phyloP scores from a whole-genome alignment of 1,284 basidiomycete genomes.

The Naganishia liquefaciens region DNA sequence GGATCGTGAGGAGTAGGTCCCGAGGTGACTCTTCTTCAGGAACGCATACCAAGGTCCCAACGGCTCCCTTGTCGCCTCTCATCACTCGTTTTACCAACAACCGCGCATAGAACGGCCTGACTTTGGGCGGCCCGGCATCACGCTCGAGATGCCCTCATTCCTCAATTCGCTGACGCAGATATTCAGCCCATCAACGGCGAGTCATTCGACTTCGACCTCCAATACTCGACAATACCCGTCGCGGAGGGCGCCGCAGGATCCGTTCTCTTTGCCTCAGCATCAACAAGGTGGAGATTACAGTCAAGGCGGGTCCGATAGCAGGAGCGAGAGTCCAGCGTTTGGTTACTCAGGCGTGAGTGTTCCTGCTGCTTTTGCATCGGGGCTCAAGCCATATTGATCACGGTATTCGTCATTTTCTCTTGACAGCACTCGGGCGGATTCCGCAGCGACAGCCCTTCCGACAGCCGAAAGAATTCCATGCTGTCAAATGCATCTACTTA shows the following conservation, averaged over 20 bases:
- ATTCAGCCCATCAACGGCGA: conserved; percentile 19
- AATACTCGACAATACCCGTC: conserved; percentile 12
- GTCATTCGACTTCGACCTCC: background rate
- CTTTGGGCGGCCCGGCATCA: background rate
- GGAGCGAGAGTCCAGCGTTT: conserved; percentile 22
- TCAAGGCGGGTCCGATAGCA: conserved; percentile 5
- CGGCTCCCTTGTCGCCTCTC: background rate
- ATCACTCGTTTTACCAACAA: too few species aligned
- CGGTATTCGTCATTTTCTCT: too few species aligned
- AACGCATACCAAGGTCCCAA: background rate
- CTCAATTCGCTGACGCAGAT: conserved; percentile 22
- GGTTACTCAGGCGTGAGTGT: conserved; percentile 9
- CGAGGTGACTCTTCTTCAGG: background rate
- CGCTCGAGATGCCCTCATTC: conserved; percentile 20
- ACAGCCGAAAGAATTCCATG: conserved; percentile 17
- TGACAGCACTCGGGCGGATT: conserved; percentile 9
- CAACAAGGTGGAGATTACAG: conserved; percentile 10
- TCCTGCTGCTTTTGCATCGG: background rate
- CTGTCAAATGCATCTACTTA: conserved; percentile 19
- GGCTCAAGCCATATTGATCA: too few species aligned
- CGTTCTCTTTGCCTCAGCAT: conserved; percentile 21
- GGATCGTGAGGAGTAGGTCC: background rate
- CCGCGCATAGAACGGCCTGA: too few species aligned
- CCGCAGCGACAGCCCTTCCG: conserved; percentile 13
- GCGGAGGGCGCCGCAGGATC: conserved; percentile 2